Evolutionary conservation across 805 yeast species (phyloP).

Genomic region (Sugiyamaella valdiviana): DNA sequence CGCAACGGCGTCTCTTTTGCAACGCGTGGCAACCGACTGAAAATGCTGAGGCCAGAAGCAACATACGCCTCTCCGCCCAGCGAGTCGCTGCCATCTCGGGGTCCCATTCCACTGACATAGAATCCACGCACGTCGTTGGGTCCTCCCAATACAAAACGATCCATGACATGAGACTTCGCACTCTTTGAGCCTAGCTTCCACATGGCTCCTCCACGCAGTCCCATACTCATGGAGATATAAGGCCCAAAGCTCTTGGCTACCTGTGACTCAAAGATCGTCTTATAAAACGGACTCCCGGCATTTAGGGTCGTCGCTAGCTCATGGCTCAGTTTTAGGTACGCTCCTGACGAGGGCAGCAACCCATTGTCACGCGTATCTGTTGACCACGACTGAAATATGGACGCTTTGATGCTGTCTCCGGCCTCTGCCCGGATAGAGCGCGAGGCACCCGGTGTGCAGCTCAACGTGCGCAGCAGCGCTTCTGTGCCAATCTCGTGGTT

Average conservation of each 20-base stretch:
- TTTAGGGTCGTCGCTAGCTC: conserved; percentile 36
- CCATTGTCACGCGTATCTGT: conserved; percentile 41
- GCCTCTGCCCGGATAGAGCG: conserved; percentile 51
- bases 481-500: conserved; percentile 53
- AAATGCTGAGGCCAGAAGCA: conserved; percentile 53
- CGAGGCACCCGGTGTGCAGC: conserved; percentile 41
- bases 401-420: conserved; percentile 56
- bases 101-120: conserved; percentile 59
- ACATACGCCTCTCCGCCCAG: conserved; percentile 63
- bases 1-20: conserved; percentile 45
- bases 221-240: conserved; percentile 6
- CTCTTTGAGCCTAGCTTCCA: conserved; percentile 33
- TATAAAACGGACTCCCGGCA: conserved; percentile 8
- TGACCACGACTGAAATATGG: conserved; percentile 40
- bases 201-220: conserved; percentile 49
- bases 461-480: conserved; percentile 49
- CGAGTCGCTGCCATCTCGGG: conserved; percentile 47
- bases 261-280: conserved; percentile 17
- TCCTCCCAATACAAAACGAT: conserved; percentile 81
- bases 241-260: not conserved
- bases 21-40: conserved; percentile 53
- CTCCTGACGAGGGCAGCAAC: conserved; percentile 45
- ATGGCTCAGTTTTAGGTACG: conserved; percentile 34
- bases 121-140: conserved; percentile 67
- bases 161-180: conserved; percentile 54